phyloP scores from a whole-genome alignment of 2,329 filamentous ascomycete species.

The Thelonectria rubi region DNA sequence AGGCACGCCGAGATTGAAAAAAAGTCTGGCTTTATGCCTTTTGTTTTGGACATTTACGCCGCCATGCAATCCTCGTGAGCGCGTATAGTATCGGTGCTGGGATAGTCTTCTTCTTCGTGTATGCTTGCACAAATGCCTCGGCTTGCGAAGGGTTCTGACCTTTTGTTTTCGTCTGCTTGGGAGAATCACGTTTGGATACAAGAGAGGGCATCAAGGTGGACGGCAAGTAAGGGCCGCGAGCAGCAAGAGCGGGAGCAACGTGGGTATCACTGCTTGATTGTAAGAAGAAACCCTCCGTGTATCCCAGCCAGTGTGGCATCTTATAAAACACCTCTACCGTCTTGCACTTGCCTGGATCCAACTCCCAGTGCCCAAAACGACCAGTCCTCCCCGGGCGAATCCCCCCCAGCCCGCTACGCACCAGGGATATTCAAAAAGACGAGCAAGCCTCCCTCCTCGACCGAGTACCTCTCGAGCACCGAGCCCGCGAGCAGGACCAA shows the following conservation, averaged over 20 bases:
- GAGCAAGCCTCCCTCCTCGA: conserved; percentile 19
- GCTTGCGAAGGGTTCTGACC: too few relatives aligned
- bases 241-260: not conserved
- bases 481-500: conserved; percentile 7
- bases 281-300: conserved; percentile 17
- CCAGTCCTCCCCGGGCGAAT: not conserved
- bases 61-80: too few relatives aligned
- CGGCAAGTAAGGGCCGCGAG: not conserved
- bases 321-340: conserved; percentile 31
- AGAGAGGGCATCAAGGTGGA: too few relatives aligned
- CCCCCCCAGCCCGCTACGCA: conserved; percentile 11
- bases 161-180: too few relatives aligned
- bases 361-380: conserved; percentile 7
- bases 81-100: too few relatives aligned
- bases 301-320: conserved; percentile 32
- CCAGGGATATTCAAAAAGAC: conserved; percentile 18
- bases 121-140: too few relatives aligned
- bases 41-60: too few relatives aligned
- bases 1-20: too few relatives aligned
- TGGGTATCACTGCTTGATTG: conserved; percentile 35
- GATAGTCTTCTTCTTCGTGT: too few relatives aligned
- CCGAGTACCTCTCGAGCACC: not conserved
- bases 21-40: too few relatives aligned
- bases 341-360: conserved; percentile 15
- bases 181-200: too few relatives aligned